Evolutionary conservation across 2,329 filamentous ascomycete genomes (phyloP).

Genomic region (Fusarium falciforme): DNA sequence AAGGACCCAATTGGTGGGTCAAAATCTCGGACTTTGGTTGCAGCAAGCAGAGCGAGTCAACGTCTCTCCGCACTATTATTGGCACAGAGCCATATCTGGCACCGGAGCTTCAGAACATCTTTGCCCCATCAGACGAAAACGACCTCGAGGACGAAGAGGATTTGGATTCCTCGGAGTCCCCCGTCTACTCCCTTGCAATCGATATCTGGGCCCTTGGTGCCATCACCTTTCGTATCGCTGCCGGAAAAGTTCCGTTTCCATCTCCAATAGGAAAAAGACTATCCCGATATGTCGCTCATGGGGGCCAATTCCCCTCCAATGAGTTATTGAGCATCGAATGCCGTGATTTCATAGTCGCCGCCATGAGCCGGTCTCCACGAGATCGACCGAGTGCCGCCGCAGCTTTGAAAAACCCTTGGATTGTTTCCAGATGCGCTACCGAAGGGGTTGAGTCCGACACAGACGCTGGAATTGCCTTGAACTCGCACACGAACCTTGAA

Average conservation of each 20-base stretch:
- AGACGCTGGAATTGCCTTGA: not conserved
- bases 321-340: not conserved
- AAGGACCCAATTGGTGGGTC: slow-evolving; percentile 10
- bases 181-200: not conserved
- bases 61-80: not conserved
- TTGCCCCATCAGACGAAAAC: not conserved
- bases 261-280: not conserved
- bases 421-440: not conserved
- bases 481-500: not conserved
- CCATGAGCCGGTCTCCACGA: not conserved
- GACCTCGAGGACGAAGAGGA: not conserved
- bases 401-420: not conserved
- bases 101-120: not conserved
- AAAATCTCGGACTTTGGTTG: slow-evolving; percentile 9
- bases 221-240: not conserved
- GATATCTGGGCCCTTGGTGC: slow-evolving; percentile 12
- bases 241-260: not conserved
- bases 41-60: not conserved
- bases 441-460: not conserved
- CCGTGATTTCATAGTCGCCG: not conserved
- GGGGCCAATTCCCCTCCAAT: not conserved
- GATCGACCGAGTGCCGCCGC: not conserved
- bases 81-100: slow-evolving; percentile 1
- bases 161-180: not conserved
- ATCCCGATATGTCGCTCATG: not conserved